A percentile compares a stretch with the other conserved stretches of the same genome.
These are phyloP conservation scores for Cadophora gregata DNA, from an alignment of 2,329 filamentous ascomycete species.

Conservation along the genomic window DNA sequence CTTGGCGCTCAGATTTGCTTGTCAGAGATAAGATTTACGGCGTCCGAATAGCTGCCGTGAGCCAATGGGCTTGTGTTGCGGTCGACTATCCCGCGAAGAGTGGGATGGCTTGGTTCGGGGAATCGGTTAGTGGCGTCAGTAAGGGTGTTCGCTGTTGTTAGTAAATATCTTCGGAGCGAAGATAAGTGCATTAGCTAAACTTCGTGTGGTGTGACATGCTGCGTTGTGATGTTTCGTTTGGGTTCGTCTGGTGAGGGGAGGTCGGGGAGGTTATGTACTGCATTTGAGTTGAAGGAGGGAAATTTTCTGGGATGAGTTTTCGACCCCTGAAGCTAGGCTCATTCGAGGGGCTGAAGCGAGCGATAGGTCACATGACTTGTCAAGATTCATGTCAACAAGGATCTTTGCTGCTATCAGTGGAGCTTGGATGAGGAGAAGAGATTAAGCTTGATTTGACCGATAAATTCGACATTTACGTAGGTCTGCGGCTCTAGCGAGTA, in stretches of 20 bases:
- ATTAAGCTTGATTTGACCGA: too few species aligned
- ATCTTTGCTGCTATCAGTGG: too few species aligned
- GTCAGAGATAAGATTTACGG: constrained; percentile 13
- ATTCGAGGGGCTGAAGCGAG: neutral
- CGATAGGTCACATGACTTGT: neutral
- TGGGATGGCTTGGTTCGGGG: neutral
- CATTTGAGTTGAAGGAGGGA: neutral
- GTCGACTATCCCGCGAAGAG: constrained; percentile 4
- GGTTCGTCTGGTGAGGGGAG: neutral
- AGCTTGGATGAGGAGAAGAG: too few species aligned
- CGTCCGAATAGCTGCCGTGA: constrained; percentile 1
- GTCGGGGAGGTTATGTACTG: neutral
- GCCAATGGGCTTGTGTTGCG: neutral
- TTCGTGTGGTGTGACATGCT: neutral
- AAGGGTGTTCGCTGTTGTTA: neutral
- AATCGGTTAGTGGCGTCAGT: neutral
- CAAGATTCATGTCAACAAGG: too few species aligned
- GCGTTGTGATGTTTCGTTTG: neutral
- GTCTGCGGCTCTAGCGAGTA: too few species aligned
- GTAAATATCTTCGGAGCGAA: neutral
- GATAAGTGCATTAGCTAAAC: neutral
- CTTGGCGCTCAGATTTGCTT: constrained; percentile 12
- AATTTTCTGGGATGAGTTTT: neutral
- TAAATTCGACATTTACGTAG: too few species aligned
- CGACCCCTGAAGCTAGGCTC: neutral